Evolutionary conservation across 768 basidiomycete genomes (phyloP), one percentile per base, ranked within the genome.

Genomic region (Collybia sp.): DNA sequence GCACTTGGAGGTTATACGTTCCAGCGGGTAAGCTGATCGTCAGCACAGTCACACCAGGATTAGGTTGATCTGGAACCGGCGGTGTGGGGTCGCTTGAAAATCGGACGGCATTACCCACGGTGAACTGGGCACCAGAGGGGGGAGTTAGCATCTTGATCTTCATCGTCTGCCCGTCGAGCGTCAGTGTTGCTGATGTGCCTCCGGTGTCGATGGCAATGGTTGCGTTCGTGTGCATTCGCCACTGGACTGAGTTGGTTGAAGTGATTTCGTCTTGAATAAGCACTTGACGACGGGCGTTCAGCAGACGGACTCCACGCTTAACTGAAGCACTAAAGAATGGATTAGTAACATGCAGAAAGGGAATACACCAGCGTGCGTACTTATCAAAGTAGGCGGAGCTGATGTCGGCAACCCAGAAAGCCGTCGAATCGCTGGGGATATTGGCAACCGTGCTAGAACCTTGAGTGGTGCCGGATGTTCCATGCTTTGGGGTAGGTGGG

Each of bases 221-320:
- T 10, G 95, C 94, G 66, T 98, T 98, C 46, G 95, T 97, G 66
- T 98, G 93, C 76, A 90, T 88, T 40, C 92, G 83, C 95, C 95
- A 96, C 69, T 84, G 78, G 39, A 96, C 62, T 16, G 72, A 54
- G 5, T 63, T 70, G 30, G 73, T 64, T 2, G 82, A 69, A 13
- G 65, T 74, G 58, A 97, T 83, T 59, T 99, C 96, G 66, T 97
- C 95, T 63, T 95, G 95, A 39, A 99, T 61, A 12, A 99, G 80
- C 12, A 97, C 83, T 66, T 97, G 96, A 50, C 75, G 78, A 51
- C 96, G 82, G 32, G 68, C 72, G 64, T 98, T 98, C 53, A 97
- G 57, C 48, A 83, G 59, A 40, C 93, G 88, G 44, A 93, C 70
- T 42, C 94, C 96, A 50, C 96, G 93, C 57, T 82, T 79, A 57